Percentiles rank a stretch among this genome's conserved stretches.
Conservation (phyloP, 176 grass and related monocot genomes). For the Thinopyrum elongatum region DNA sequence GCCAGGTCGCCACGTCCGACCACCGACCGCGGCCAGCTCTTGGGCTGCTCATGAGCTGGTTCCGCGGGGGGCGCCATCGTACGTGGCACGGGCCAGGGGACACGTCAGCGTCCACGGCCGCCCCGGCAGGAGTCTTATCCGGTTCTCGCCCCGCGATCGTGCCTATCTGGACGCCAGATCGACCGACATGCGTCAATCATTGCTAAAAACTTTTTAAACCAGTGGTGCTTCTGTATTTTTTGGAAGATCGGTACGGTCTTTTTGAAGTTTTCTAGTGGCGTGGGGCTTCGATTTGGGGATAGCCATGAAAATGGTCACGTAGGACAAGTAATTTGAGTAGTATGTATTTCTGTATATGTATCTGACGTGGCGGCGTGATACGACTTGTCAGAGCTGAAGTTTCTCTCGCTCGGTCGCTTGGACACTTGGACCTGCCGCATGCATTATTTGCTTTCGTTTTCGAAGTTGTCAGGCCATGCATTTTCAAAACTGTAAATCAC, state of each 20-base stretch:
- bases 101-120: not conserved
- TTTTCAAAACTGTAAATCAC: not conserved
- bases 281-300: too few species aligned
- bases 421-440: not conserved
- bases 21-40: conserved; percentile 22
- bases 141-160: not conserved
- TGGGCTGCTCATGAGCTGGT: not conserved
- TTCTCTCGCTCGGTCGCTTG: not conserved
- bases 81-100: not conserved
- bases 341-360: not conserved
- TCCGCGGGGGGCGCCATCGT: not conserved
- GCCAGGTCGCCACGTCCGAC: conserved; percentile 28
- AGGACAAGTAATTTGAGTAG: not conserved
- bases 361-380: not conserved
- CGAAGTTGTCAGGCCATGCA: not conserved
- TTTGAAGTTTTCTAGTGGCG: not conserved
- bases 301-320: not conserved
- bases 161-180: conserved; percentile 34
- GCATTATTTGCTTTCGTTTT: not conserved
- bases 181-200: not conserved
- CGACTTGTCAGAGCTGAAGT: not conserved
- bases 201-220: too few species aligned
- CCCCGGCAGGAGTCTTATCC: not conserved
- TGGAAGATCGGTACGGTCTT: too few species aligned
- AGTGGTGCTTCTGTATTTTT: too few species aligned